These are phyloP conservation scores for Penicillium nucicola DNA, from an alignment of 495 filamentous ascomycete genomes.

Conservation along the genomic window DNA sequence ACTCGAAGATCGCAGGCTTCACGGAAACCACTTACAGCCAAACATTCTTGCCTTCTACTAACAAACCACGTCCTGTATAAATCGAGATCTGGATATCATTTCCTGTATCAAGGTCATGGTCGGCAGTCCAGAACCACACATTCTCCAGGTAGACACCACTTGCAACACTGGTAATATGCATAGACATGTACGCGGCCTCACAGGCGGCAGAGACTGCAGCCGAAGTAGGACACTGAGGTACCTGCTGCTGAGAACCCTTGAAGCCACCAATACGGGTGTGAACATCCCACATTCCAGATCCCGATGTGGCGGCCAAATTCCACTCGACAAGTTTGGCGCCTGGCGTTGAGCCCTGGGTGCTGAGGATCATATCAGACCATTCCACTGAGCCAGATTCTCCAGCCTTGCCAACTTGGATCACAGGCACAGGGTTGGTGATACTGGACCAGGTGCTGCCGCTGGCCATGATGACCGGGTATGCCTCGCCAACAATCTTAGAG, in stretches of 20 bases:
- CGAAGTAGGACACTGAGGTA: conserved; percentile 47
- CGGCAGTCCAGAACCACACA: conserved; percentile 67
- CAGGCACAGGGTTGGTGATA: conserved; percentile 58
- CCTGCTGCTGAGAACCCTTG: conserved; percentile 47
- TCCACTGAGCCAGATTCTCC: conserved; percentile 54
- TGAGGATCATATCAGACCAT: conserved; percentile 59
- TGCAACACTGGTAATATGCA: conserved; percentile 60
- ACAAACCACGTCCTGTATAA: conserved; percentile 64
- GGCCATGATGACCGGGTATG: conserved; percentile 63
- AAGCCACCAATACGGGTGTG: conserved; percentile 57
- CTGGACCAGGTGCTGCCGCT: conserved; percentile 58
- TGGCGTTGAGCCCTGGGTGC: conserved; percentile 53
- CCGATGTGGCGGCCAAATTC: conserved; percentile 55
- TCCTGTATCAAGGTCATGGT: conserved; percentile 68
- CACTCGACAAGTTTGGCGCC: conserved; percentile 75
- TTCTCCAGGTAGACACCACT: conserved; percentile 61
- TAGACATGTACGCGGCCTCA: conserved; percentile 61
- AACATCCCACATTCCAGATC: conserved; percentile 57
- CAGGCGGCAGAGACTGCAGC: conserved; percentile 43
- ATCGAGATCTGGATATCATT: conserved; percentile 60
- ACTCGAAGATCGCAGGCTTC: background rate
- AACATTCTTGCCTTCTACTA: conserved; percentile 53
- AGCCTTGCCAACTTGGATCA: conserved; percentile 59
- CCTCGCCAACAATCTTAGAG: conserved; percentile 47
- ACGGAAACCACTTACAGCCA: conserved; percentile 49